Conservation (phyloP, 352 stramenopile species). For the Pythium coloratum region DNA sequence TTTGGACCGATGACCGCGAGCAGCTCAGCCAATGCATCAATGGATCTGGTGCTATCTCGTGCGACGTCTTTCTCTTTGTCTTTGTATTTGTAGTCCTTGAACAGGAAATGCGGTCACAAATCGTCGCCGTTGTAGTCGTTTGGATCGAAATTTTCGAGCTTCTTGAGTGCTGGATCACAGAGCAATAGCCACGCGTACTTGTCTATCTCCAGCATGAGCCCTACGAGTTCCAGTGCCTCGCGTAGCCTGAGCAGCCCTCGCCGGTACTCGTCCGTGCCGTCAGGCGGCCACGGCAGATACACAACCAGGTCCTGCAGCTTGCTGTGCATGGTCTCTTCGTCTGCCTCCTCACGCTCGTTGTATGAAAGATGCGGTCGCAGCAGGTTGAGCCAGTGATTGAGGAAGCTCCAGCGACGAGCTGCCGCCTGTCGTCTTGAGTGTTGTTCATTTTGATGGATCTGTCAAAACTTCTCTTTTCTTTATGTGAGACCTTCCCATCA, state of each 20-base stretch:
- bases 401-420: constrained; percentile 17
- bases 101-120: constrained; percentile 11
- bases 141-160: constrained; percentile 14
- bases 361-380: constrained; percentile 18
- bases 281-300: constrained; percentile 19
- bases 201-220: constrained; percentile 14
- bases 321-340: constrained; percentile 19
- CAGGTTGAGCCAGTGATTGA: constrained; percentile 9
- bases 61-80: neutral
- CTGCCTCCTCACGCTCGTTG: constrained; percentile 20
- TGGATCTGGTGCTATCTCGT: neutral
- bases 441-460: too few species aligned
- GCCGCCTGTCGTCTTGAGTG: neutral
- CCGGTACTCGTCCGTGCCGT: neutral
- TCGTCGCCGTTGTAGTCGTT: constrained; percentile 21
- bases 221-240: constrained; percentile 21
- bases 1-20: neutral
- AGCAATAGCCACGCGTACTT: constrained; percentile 11
- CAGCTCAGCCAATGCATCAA: neutral
- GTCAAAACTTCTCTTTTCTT: too few species aligned
- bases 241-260: constrained; percentile 7
- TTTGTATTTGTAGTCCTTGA: constrained; percentile 11
- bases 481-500: too few species aligned
- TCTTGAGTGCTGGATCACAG: neutral
- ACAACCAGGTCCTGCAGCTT: constrained; percentile 19